phyloP scores from a whole-genome alignment of 139 green algal species.

The Monoraphidium neglectum region DNA sequence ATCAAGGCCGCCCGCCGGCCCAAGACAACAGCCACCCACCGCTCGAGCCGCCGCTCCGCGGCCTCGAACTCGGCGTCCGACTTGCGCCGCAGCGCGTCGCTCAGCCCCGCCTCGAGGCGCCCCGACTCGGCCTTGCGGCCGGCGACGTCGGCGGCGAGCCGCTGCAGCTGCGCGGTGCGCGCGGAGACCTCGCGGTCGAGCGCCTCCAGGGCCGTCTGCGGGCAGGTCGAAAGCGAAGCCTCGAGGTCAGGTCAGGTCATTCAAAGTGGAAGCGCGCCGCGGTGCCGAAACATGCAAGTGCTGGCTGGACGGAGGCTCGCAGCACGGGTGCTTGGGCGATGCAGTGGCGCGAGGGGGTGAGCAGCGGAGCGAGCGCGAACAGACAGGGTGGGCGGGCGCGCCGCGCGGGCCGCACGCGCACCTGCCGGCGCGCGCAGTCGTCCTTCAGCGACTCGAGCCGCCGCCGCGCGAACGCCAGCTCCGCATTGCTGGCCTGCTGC shows the following conservation, averaged over 20 bases:
- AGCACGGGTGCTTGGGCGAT: background rate
- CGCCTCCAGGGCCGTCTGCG: no score
- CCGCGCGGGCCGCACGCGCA: no score
- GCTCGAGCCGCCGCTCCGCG: slow-evolving; percentile 13
- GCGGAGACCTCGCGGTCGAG: slow-evolving; percentile 23
- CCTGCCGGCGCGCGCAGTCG: no score
- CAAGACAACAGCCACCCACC: slow-evolving; percentile 4
- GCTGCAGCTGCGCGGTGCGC: slow-evolving; percentile 17
- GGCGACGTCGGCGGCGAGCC: slow-evolving; percentile 12
- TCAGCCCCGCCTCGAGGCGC: slow-evolving; percentile 11
- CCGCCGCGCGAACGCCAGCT: slow-evolving; percentile 13
- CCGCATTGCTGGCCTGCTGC: slow-evolving; percentile 10
- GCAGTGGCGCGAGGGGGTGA: background rate
- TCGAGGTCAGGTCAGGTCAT: slow-evolving; percentile 10
- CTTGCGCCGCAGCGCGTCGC: slow-evolving; percentile 19
- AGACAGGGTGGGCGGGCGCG: background rate
- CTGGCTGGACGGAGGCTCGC: background rate
- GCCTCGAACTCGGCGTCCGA: slow-evolving; percentile 23
- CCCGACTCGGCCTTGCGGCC: slow-evolving; percentile 6
- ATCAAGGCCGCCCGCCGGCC: no score
- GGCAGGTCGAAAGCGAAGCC: no score
- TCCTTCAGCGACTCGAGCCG: slow-evolving; percentile 6
- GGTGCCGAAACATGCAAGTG: no score
- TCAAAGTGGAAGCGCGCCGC: background rate
- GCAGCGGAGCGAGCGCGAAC: background rate